A percentile compares a stretch with the other conserved stretches of the same genome.
Evolutionary conservation across 768 basidiomycete genomes (phyloP).

Genomic region (Mycena leptocephala): DNA sequence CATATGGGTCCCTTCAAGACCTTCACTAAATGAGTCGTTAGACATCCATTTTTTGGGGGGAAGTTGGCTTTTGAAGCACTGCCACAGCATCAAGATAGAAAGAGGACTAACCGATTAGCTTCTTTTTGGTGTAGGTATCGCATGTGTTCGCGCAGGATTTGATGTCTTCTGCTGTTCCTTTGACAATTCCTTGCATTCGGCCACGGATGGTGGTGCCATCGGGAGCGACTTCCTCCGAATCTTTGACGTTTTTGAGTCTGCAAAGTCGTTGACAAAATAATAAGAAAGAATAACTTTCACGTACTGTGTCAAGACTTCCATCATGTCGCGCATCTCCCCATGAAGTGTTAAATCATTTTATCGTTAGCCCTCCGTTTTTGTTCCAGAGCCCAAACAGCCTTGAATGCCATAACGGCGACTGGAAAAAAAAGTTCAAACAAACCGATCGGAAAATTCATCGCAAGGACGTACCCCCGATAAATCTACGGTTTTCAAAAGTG

Average conservation of each 20-base stretch:
- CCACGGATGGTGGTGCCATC: constrained; percentile 44
- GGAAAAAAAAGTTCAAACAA: background rate
- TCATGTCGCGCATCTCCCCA: constrained; percentile 58
- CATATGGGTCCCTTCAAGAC: constrained; percentile 49
- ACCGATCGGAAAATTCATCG: background rate
- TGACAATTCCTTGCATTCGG: constrained; percentile 43
- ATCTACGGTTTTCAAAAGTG: constrained; percentile 5
- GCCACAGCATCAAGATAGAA: no score
- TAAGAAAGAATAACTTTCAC: background rate
- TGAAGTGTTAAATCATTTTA: constrained; percentile 52
- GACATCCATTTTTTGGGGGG: background rate
- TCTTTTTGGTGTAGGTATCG: constrained; percentile 53
- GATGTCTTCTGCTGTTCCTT: constrained; percentile 49
- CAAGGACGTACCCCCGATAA: constrained; percentile 41
- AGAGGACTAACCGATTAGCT: constrained; percentile 42
- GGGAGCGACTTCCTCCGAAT: constrained; percentile 36
- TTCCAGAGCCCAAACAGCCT: constrained; percentile 56
- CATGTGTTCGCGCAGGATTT: constrained; percentile 49
- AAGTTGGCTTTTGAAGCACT: no score
- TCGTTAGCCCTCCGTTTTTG: constrained; percentile 59
- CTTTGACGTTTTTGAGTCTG: constrained; percentile 40
- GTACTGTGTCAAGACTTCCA: constrained; percentile 53
- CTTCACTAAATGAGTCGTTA: constrained; percentile 39
- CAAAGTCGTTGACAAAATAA: background rate
- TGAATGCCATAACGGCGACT: constrained; percentile 40